Base-by-base conservation (phyloP, 192 early-diverging fungal genomes). In the Umbelopsis ramanniana region DNA sequence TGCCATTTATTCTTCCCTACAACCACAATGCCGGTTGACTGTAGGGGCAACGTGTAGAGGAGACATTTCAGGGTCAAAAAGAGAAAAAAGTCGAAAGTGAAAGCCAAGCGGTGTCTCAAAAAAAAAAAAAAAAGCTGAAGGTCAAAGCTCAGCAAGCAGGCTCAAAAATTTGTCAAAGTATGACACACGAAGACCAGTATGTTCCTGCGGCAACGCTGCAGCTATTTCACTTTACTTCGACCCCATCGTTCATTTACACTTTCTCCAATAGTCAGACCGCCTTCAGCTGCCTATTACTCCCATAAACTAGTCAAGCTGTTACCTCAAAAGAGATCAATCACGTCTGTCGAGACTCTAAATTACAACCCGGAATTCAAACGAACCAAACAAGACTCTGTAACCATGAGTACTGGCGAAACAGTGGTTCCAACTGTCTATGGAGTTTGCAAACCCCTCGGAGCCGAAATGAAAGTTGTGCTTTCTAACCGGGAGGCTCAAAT, bases 401-500 rank as follows among this genome's bases (percentile, higher is more conserved):
- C 33, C 7, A 63, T 63, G 57, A 63, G 57, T 37, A 37, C 57
- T 19, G 57, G 33, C 7, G 33, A 63, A 10, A 63, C 57, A 0
- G 33, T 63, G 37, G 57, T 37, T 7, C 57, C 57, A 22, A 35
- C 57, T 63, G 33, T 35, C 23, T 79, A 79, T 45, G 77, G 77
- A 24, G 26, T 71, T 19, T 22, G 69, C 6, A 74, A 79, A 33
- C 52, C 53, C 35, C 26, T 35, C 26, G 77, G 77, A 11, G 33
- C 29, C 14, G 21, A 26, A 19, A 79, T 84, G 80, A 69, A 72
- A 17, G 73, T 93, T 12, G 73, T 60, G 4, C 77, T 95, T 52
- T 91, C 87, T 6, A 75, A 84, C 0, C 77, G 73, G 17, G 95
- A 97, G 72, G 29, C 69, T 11, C 72, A 88, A 66, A 88, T 97